Evolutionary conservation across 2,329 filamentous ascomycete genomes (phyloP).

Genomic region (Aspergillus fructus): DNA sequence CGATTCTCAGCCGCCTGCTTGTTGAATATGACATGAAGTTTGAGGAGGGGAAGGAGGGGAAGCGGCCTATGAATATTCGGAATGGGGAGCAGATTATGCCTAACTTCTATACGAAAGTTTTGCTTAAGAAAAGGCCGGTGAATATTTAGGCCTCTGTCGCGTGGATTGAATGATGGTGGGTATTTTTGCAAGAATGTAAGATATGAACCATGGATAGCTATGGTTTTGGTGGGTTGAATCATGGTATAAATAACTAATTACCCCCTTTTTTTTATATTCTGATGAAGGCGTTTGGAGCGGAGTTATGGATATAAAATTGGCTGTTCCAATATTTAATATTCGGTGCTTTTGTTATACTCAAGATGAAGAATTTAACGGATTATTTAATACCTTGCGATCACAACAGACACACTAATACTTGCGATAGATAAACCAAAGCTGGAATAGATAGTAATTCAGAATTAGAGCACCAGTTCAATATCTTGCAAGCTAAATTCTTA

Average conservation of each 20-base stretch:
- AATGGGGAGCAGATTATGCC: constrained; percentile 33
- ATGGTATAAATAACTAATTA: neutral
- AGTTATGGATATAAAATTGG: too few species aligned
- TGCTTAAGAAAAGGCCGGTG: constrained; percentile 22
- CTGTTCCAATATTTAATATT: too few species aligned
- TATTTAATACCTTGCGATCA: too few species aligned
- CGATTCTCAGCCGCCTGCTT: constrained; percentile 27
- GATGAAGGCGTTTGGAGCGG: too few species aligned
- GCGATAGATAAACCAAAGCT: too few species aligned
- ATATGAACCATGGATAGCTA: neutral
- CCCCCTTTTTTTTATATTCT: too few species aligned
- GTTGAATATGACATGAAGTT: constrained; percentile 32
- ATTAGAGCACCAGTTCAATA: neutral
- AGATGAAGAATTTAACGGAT: too few species aligned
- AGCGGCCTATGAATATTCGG: constrained; percentile 22
- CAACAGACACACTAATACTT: too few species aligned
- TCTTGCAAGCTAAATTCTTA: constrained; percentile 14
- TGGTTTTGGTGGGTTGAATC: neutral
- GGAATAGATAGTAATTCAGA: too few species aligned
- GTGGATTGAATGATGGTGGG: neutral
- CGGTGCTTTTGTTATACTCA: too few species aligned
- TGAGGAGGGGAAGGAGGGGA: constrained; percentile 14
- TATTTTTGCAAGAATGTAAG: neutral
- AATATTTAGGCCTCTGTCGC: neutral
- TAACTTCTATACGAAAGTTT: constrained; percentile 18